Evolutionary conservation across 176 grass and related monocot genomes (phyloP).

Genomic region (Rhynchospora tenuis): DNA sequence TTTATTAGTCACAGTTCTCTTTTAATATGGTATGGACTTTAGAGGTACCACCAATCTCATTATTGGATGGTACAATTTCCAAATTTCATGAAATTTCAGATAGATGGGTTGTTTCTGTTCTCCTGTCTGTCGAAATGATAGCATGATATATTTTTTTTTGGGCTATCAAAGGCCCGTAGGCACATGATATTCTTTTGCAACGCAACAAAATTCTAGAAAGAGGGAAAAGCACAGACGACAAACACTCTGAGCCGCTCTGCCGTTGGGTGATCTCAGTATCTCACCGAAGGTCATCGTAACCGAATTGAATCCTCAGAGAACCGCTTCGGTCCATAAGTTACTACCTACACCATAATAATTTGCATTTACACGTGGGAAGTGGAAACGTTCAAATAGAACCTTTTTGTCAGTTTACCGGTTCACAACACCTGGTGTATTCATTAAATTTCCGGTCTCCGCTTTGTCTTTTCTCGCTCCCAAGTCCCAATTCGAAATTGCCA

Average conservation of each 20-base stretch:
- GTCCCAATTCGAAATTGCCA: slow-evolving; percentile 9
- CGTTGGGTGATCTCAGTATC: neutral
- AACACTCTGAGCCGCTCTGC: neutral
- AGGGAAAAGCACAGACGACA: neutral
- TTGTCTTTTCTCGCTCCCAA: neutral
- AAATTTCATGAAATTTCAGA: too few species aligned
- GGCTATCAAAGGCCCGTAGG: too few species aligned
- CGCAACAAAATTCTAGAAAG: neutral
- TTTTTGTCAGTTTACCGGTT: neutral
- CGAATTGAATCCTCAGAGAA: neutral
- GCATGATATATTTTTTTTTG: too few species aligned
- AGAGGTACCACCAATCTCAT: neutral
- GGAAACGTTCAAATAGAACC: too few species aligned
- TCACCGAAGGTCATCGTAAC: neutral
- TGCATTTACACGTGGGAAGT: too few species aligned
- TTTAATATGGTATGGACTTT: neutral
- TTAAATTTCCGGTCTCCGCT: neutral
- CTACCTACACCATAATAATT: neutral
- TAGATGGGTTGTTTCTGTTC: too few species aligned
- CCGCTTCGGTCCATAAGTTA: neutral
- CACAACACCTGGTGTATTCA: neutral
- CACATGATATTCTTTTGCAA: neutral
- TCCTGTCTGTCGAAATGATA: too few species aligned
- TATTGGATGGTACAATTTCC: neutral
- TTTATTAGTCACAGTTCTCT: neutral